These are phyloP conservation scores for Strigomonas galati DNA, from an alignment of 208 protist species.

Conservation along the genomic window DNA sequence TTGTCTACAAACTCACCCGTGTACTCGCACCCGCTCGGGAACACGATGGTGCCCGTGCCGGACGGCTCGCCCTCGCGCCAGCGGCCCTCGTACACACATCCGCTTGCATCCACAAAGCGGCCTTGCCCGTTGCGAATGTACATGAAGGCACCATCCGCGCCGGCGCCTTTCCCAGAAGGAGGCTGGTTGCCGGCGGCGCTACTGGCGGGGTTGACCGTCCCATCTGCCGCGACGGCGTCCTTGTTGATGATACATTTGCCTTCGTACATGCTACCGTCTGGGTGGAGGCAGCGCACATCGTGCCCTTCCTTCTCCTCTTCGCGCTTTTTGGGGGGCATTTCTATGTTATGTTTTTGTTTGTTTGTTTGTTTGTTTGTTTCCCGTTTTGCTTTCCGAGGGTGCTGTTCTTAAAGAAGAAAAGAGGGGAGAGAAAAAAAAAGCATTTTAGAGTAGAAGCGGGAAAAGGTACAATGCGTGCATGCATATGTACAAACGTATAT, in stretches of 20 bases:
- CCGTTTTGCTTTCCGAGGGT: neutral
- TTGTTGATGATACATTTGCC: slow-evolving; percentile 34
- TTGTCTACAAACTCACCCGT: slow-evolving; percentile 50
- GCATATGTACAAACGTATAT: neutral
- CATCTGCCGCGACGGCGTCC: slow-evolving; percentile 18
- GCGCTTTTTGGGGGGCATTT: slow-evolving; percentile 57
- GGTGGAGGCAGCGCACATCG: slow-evolving; percentile 58
- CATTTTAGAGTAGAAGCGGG: no score
- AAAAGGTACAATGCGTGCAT: no score
- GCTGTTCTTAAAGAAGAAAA: no score
- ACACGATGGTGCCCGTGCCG: slow-evolving; percentile 47
- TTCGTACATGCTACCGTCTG: slow-evolving; percentile 71
- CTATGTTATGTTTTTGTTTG: neutral
- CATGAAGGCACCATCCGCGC: neutral
- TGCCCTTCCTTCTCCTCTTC: slow-evolving; percentile 48
- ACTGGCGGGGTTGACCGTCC: neutral
- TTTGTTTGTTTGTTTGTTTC: neutral
- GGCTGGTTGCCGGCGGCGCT: neutral
- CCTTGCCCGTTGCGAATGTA: slow-evolving; percentile 22
- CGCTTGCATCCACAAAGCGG: slow-evolving; percentile 41
- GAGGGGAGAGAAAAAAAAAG: no score
- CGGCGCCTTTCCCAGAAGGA: slow-evolving; percentile 12
- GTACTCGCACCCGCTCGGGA: slow-evolving; percentile 64
- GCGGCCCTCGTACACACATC: slow-evolving; percentile 73
- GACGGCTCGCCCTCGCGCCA: slow-evolving; percentile 77